Conservation (phyloP, 805 yeast genomes). For the Candida quercuum region DNA sequence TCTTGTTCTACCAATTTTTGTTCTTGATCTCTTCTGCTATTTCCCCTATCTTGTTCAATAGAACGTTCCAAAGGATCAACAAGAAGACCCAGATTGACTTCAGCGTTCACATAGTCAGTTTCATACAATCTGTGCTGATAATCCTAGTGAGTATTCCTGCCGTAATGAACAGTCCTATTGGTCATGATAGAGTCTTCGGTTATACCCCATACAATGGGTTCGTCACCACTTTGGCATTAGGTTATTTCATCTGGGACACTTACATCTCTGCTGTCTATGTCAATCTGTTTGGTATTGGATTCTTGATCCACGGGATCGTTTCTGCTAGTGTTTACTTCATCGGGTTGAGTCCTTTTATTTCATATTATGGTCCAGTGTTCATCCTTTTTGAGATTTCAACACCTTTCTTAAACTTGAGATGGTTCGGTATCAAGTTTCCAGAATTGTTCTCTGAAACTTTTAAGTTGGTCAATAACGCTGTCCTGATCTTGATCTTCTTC, state of each 20-base stretch:
- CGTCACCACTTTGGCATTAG: slow-evolving; percentile 58
- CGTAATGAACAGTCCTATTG: slow-evolving; percentile 47
- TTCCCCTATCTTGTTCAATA: slow-evolving; percentile 19
- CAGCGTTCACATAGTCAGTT: slow-evolving; percentile 83
- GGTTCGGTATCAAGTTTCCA: slow-evolving; percentile 76
- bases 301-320: slow-evolving; percentile 70
- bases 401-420: slow-evolving; percentile 80
- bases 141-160: slow-evolving; percentile 53
- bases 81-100: slow-evolving; percentile 58
- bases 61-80: slow-evolving; percentile 19
- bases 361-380: slow-evolving; percentile 70
- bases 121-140: slow-evolving; percentile 73
- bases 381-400: slow-evolving; percentile 77
- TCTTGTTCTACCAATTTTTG: slow-evolving; percentile 25
- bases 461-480: slow-evolving; percentile 58
- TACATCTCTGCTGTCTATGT: slow-evolving; percentile 52
- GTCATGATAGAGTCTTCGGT: slow-evolving; percentile 50
- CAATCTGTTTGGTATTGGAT: slow-evolving; percentile 63
- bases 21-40: slow-evolving; percentile 18
- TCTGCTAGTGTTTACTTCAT: slow-evolving; percentile 64
- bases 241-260: slow-evolving; percentile 85
- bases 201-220: slow-evolving; percentile 66
- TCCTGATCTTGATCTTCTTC: slow-evolving; percentile 61
- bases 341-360: slow-evolving; percentile 59
- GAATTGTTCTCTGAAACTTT: slow-evolving; percentile 45